Percentiles rank a stretch among this genome's conserved stretches.
These are phyloP conservation scores for Coemansia aciculifera DNA, from an alignment of 192 early-diverging fungal species.

Conservation along the genomic window DNA sequence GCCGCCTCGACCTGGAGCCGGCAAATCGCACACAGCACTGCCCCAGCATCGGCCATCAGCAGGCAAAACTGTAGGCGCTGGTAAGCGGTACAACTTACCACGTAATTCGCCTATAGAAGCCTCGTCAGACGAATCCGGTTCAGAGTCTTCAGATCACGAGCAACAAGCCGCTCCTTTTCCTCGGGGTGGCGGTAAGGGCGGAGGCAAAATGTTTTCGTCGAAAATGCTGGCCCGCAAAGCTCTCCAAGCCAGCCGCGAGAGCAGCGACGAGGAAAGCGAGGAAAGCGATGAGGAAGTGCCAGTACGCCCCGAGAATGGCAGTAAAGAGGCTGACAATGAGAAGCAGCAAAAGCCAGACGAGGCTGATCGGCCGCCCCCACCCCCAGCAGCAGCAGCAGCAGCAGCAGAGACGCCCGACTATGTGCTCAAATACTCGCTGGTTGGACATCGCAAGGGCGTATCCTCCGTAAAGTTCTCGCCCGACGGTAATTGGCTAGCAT, in stretches of 20 bases:
- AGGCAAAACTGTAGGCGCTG: slow-evolving; percentile 47
- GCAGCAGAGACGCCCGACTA: slow-evolving; percentile 71
- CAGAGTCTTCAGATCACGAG: slow-evolving; percentile 14
- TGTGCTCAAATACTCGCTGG: slow-evolving; percentile 80
- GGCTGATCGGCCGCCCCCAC: not conserved
- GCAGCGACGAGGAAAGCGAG: slow-evolving; percentile 23
- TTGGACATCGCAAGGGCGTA: slow-evolving; percentile 92
- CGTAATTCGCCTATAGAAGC: slow-evolving; percentile 27
- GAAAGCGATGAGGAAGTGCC: not conserved
- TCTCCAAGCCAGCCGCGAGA: slow-evolving; percentile 23
- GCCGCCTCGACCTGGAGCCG: slow-evolving; percentile 13
- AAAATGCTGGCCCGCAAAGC: slow-evolving; percentile 54
- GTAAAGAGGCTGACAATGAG: not conserved
- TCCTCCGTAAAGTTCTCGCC: slow-evolving; percentile 98
- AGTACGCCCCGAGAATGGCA: not conserved
- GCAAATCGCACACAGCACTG: slow-evolving; percentile 11
- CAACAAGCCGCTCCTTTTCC: slow-evolving; percentile 1
- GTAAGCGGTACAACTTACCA: slow-evolving; percentile 37
- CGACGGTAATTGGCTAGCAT: slow-evolving; percentile 95
- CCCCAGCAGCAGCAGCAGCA: slow-evolving; percentile 12
- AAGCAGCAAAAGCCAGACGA: not conserved
- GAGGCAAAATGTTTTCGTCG: slow-evolving; percentile 55
- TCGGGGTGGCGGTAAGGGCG: slow-evolving; percentile 46
- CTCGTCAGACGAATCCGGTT: slow-evolving; percentile 13
- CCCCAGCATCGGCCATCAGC: slow-evolving; percentile 20